These are phyloP conservation scores for Ogataea paradorogensis DNA, from an alignment of 805 yeast genomes.

Conservation along the genomic window DNA sequence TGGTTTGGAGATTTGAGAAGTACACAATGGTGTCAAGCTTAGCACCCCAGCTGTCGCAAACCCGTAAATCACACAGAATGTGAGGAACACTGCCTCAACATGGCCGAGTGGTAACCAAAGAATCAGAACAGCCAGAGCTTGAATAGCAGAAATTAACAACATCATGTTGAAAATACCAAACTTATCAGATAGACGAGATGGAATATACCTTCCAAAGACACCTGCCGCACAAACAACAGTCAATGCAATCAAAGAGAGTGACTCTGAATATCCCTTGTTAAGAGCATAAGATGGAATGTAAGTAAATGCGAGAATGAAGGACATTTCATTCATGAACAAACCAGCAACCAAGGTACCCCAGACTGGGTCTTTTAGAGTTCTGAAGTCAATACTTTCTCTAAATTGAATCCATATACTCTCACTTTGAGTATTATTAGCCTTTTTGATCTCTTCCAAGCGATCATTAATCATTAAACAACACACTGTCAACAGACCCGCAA, in stretches of 20 bases:
- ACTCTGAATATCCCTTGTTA: conserved; percentile 43
- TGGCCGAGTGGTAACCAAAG: conserved; percentile 65
- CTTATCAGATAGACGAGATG: conserved; percentile 43
- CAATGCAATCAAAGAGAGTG: conserved; percentile 40
- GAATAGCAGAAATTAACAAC: conserved; percentile 37
- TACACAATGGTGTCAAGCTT: conserved; percentile 65
- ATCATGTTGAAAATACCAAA: conserved; percentile 45
- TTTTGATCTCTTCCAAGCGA: conserved; percentile 24
- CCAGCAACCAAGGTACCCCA: conserved; percentile 41
- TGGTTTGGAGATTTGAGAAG: conserved; percentile 62
- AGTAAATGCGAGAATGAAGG: conserved; percentile 49
- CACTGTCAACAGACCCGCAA: conserved; percentile 29
- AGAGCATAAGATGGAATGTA: conserved; percentile 59
- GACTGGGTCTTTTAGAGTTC: conserved; percentile 40
- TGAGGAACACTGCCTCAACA: conserved; percentile 40
- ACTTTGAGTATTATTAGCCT: conserved; percentile 7
- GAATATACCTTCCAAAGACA: conserved; percentile 44
- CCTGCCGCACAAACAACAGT: conserved; percentile 45
- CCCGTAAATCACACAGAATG: conserved; percentile 55
- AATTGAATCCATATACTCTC: conserved; percentile 18
- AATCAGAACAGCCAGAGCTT: conserved; percentile 43
- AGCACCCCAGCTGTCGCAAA: conserved; percentile 60
- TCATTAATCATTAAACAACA: conserved; percentile 35
- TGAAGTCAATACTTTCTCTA: conserved; percentile 36
- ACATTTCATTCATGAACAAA: conserved; percentile 48